Percentiles rank a stretch among this genome's conserved stretches.
These are phyloP conservation scores for Albatrellus ellisii DNA, from an alignment of 768 basidiomycete genomes.

Conservation along the genomic window DNA sequence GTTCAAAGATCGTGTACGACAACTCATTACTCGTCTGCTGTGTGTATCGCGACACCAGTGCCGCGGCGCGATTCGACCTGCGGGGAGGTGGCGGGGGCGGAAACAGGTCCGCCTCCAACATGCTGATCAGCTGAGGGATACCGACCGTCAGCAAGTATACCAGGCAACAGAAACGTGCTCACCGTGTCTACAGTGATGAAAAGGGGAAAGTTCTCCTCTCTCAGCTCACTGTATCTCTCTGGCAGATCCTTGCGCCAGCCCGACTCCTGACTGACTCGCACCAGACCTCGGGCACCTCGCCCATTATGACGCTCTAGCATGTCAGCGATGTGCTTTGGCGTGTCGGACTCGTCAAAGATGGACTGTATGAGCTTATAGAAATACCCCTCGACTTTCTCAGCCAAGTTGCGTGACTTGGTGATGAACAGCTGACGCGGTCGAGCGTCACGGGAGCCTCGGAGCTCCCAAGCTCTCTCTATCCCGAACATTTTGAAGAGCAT, in stretches of 20 bases:
- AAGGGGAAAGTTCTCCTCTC: constrained; percentile 52
- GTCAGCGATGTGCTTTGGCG: constrained; percentile 26
- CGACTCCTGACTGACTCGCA: constrained; percentile 24
- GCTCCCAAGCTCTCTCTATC: constrained; percentile 42
- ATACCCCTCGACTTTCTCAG: constrained; percentile 58
- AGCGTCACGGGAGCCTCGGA: constrained; percentile 20
- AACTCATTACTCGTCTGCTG: not conserved
- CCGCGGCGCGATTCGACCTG: too few species aligned
- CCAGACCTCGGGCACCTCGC: constrained; percentile 11
- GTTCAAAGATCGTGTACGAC: constrained; percentile 23
- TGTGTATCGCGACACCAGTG: not conserved
- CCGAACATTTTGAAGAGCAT: constrained; percentile 69
- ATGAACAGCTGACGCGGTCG: constrained; percentile 61
- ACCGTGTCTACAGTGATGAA: constrained; percentile 58
- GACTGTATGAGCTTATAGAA: constrained; percentile 39
- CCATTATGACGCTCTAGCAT: constrained; percentile 13
- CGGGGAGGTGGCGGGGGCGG: too few species aligned
- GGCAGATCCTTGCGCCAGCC: constrained; percentile 34
- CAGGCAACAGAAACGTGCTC: too few species aligned
- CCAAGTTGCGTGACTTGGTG: constrained; percentile 54
- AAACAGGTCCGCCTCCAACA: too few species aligned
- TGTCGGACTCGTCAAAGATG: constrained; percentile 22
- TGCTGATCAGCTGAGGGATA: too few species aligned
- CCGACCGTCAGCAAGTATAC: too few species aligned
- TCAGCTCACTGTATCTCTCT: constrained; percentile 36